Evolutionary conservation across 495 filamentous ascomycete genomes (phyloP).

Genomic region (Neurospora discreta): DNA sequence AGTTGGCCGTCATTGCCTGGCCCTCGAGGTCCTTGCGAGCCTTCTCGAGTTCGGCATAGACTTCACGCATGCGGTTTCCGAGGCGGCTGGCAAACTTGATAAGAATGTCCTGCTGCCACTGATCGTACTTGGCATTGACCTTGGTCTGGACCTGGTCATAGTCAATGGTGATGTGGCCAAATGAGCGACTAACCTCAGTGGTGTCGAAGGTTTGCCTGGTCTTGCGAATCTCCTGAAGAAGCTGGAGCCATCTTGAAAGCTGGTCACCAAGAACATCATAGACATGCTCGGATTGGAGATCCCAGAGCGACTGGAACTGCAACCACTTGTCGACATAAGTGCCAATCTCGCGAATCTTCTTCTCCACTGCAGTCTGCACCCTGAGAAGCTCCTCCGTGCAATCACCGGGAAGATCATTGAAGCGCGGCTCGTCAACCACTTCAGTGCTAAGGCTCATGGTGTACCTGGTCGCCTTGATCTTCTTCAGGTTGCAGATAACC

Average conservation of each 20-base stretch:
- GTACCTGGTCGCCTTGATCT: slow-evolving; percentile 89
- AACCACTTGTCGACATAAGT: slow-evolving; percentile 93
- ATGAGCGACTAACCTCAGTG: slow-evolving; percentile 77
- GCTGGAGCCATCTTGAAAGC: slow-evolving; percentile 81
- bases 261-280: slow-evolving; percentile 87
- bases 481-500: slow-evolving; percentile 80
- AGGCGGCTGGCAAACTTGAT: slow-evolving; percentile 82
- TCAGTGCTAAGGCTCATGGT: slow-evolving; percentile 65
- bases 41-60: slow-evolving; percentile 78
- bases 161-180: slow-evolving; percentile 88
- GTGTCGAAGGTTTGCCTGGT: slow-evolving; percentile 91
- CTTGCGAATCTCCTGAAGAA: slow-evolving; percentile 91
- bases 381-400: slow-evolving; percentile 66
- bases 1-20: slow-evolving; percentile 81
- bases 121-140: slow-evolving; percentile 97
- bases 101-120: slow-evolving; percentile 97
- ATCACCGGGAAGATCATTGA: slow-evolving; percentile 72
- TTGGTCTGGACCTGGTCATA: slow-evolving; percentile 97
- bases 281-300: slow-evolving; percentile 89
- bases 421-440: slow-evolving; percentile 57
- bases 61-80: slow-evolving; percentile 80
- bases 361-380: slow-evolving; percentile 72
- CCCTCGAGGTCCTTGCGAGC: slow-evolving; percentile 79
- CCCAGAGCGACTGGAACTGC: slow-evolving; percentile 97
- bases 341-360: slow-evolving; percentile 62